Base-by-base conservation (phyloP, 306 rosid genomes). In the Hippophae rhamnoides region DNA sequence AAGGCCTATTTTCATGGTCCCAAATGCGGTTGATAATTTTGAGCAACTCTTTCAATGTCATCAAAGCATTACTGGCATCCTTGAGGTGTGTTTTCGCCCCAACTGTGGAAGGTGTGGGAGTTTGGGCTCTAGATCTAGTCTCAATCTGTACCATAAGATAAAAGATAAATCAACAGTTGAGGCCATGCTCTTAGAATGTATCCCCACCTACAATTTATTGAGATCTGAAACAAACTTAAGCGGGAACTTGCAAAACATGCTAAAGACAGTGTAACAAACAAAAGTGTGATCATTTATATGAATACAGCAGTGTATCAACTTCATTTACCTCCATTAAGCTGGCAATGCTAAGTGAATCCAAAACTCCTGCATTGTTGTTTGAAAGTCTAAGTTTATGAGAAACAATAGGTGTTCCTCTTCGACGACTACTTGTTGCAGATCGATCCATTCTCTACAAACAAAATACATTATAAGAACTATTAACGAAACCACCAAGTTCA, bases 1-100 rank as follows among this genome's bases (percentile, higher is more conserved):
- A 88, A 77, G 99, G 84, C 41, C 82, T 86, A 70, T 84, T 89
- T 54, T 93, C 97, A 51, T 88, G 92, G 61, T 94, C 90, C 97
- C 95, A 82, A 73, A 93, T 69, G 13, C 97, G 95, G 77, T 80
- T 81, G 66, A 93, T 93, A 53, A 93, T 88, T 74, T 88, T 93
- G 66, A 93, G 90, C 50, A 93, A 79, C 77, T 88, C 97, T 64
- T 88, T 93, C 6, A 97, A 93, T 11, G 99, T 93, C 9, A 80
- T 88, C 72, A 93, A 69, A 43, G 99, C 94, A 79, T 79, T 93
- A 53, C 90, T 88, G 60, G 77, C 95, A 69, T 88, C 99, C 71
- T 93, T 93, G 78, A 88, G 71, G 55, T 89, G 85, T 10, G 80
- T 62, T 74, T 83, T 92, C 41, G 58, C 80, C 50, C 90, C 94